Evolutionary conservation across 202 grass and related monocot genomes (phyloP), one percentile per base, ranked within the genome.

Genomic region (Musa balbisiana): DNA sequence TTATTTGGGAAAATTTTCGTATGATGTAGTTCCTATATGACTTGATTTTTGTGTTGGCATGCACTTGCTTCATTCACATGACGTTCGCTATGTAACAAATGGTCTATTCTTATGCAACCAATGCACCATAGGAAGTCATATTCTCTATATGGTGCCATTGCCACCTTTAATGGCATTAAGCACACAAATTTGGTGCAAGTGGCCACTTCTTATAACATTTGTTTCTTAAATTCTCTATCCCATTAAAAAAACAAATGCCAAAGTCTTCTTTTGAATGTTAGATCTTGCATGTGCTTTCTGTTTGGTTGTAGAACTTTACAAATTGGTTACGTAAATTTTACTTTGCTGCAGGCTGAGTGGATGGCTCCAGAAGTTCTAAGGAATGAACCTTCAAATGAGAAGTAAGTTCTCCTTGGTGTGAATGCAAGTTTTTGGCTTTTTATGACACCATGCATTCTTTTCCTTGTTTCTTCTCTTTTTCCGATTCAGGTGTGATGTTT

Each of bases 301-400:
- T 67, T 33, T 16, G 1, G 64, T 25, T 43, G 64, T 29, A 67
- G 16, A 13, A 23, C 9, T 19, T 67, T 16, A 33, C 15, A 70
- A 15, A n/a, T 70, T 51, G 33, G 29, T 12, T 20, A 21, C 21
- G 2, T 26, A 64, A 13, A 53, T 55, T 11, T 29, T 79, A 69
- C 15, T 49, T 43, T 69, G 75, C 58, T 91, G 73, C 84, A 99
- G 95, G 95, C 95, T 10, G 91, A 98, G 75, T 94, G 94, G 94
- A 98, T 98, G 94, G 94, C 94, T 81, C 94, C 94, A 52, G 94
- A 94, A 86, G 88, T 98, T 71, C 89, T 98, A 77, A 85, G 87
- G 25, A 98, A 98, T 20, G 95, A 98, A 82, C 95, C 85, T 73
- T 98, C 95, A 65, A 78, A 98, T 53, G 95, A 98, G 76, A 98